phyloP scores from a whole-genome alignment of 1,139 yeast genomes.

The Scheffersomyces segobiensis region DNA sequence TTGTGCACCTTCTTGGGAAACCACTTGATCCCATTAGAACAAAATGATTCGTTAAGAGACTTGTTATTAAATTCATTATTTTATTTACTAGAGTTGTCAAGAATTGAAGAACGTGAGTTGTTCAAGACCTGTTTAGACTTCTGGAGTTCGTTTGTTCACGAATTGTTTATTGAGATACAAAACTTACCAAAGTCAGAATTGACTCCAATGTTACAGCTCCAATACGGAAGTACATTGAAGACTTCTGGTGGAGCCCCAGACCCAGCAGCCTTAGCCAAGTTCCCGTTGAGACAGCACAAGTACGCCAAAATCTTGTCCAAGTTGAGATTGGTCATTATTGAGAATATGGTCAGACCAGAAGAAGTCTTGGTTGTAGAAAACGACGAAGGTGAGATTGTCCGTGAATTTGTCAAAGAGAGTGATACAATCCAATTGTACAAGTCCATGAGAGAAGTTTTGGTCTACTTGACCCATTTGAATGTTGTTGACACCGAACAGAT shows the following conservation, averaged over 20 bases:
- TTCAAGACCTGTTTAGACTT: conserved; percentile 94
- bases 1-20: conserved; percentile 79
- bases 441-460: conserved; percentile 93
- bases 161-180: conserved; percentile 83
- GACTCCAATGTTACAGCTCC: conserved; percentile 74
- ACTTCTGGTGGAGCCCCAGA: conserved; percentile 80
- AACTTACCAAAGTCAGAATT: conserved; percentile 69
- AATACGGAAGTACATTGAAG: conserved; percentile 52
- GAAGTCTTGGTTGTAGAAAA: conserved; percentile 95
- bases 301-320: conserved; percentile 75
- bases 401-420: conserved; percentile 95
- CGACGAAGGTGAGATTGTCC: conserved; percentile 98
- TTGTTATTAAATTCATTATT: conserved; percentile 71
- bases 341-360: conserved; percentile 97
- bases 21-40: conserved; percentile 76
- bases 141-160: conserved; percentile 83
- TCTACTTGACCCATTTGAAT: conserved; percentile 91
- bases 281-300: conserved; percentile 82
- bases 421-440: conserved; percentile 95
- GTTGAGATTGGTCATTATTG: conserved; percentile 87
- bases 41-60: conserved; percentile 56
- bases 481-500: conserved; percentile 92
- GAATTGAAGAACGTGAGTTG: conserved; percentile 92
- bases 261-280: conserved; percentile 72
- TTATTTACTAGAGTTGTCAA: conserved; percentile 81